Evolutionary conservation across 2,329 filamentous ascomycete species (phyloP).

Genomic region (Penicillium sp.): DNA sequence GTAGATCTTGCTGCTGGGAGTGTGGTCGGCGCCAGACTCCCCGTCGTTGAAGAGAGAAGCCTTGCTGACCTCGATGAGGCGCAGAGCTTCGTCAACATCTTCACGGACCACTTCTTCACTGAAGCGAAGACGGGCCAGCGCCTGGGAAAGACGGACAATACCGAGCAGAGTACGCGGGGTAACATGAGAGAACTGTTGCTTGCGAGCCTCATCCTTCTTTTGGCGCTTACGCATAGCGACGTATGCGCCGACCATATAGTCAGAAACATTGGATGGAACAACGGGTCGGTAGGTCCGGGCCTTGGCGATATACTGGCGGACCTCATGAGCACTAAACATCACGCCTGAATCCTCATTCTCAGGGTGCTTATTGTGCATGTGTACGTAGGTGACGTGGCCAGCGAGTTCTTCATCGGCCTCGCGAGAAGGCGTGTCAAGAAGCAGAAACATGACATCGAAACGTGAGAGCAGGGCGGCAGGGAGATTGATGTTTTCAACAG

Average conservation of each 20-base stretch:
- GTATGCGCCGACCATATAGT: constrained; percentile 96
- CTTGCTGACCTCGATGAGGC: constrained; percentile 88
- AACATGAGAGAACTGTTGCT: constrained; percentile 89
- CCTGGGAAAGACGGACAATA: constrained; percentile 86
- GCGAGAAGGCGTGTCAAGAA: constrained; percentile 86
- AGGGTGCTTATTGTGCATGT: constrained; percentile 93
- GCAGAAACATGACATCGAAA: constrained; percentile 95
- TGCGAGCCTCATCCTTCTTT: constrained; percentile 81
- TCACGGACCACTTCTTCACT: constrained; percentile 76
- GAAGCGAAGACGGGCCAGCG: constrained; percentile 86
- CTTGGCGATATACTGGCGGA: constrained; percentile 91
- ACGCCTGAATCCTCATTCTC: constrained; percentile 62
- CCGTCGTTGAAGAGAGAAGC: constrained; percentile 75
- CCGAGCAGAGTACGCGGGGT: constrained; percentile 90
- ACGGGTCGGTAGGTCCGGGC: constrained; percentile 83
- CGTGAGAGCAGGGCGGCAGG: constrained; percentile 93
- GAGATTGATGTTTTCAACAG: constrained; percentile 98
- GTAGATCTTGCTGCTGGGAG: constrained; percentile 84
- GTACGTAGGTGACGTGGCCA: constrained; percentile 90
- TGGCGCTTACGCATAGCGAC: constrained; percentile 90
- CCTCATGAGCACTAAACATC: constrained; percentile 88
- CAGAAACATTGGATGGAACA: constrained; percentile 76
- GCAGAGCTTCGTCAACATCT: constrained; percentile 90
- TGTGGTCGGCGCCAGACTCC: constrained; percentile 60
- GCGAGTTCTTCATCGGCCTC: constrained; percentile 90